A percentile compares a stretch with the other conserved stretches of the same genome.
Evolutionary conservation across 805 yeast genomes (phyloP).

Genomic region (Kluyveromyces lactis): DNA sequence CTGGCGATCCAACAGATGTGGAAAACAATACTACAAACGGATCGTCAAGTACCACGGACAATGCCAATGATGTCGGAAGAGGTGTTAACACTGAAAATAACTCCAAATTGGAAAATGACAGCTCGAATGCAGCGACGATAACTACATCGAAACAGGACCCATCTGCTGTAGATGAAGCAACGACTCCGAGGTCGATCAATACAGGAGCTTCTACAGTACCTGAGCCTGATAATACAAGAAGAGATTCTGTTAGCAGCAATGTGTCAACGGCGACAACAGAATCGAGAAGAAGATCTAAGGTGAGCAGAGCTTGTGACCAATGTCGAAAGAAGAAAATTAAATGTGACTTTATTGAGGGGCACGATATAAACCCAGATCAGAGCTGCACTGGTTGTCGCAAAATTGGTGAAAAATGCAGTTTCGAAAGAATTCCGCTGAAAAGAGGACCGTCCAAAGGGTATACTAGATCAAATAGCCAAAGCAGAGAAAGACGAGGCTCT

Average conservation of each 20-base stretch:
- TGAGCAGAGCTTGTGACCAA: conserved; percentile 74
- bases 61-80: too few species aligned
- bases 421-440: conserved; percentile 63
- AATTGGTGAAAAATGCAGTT: conserved; percentile 54
- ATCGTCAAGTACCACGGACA: too few species aligned
- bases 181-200: too few species aligned
- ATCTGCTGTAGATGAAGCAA: too few species aligned
- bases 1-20: too few species aligned
- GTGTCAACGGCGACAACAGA: conserved; percentile 1
- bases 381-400: conserved; percentile 55
- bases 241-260: conserved; percentile 3
- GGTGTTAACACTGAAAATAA: too few species aligned
- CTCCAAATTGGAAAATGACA: too few species aligned
- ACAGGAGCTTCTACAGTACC: too few species aligned
- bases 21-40: too few species aligned
- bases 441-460: conserved; percentile 77
- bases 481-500: conserved; percentile 1
- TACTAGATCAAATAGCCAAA: conserved; percentile 28
- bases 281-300: conserved; percentile 54
- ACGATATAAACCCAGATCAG: conserved; percentile 33
- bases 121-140: too few species aligned
- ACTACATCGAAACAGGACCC: too few species aligned
- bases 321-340: conserved; percentile 66
- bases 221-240: background rate
- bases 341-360: conserved; percentile 49